These are phyloP conservation scores for Pseudogymnoascus pannorum DNA, from an alignment of 2,329 filamentous ascomycete species.

Conservation along the genomic window DNA sequence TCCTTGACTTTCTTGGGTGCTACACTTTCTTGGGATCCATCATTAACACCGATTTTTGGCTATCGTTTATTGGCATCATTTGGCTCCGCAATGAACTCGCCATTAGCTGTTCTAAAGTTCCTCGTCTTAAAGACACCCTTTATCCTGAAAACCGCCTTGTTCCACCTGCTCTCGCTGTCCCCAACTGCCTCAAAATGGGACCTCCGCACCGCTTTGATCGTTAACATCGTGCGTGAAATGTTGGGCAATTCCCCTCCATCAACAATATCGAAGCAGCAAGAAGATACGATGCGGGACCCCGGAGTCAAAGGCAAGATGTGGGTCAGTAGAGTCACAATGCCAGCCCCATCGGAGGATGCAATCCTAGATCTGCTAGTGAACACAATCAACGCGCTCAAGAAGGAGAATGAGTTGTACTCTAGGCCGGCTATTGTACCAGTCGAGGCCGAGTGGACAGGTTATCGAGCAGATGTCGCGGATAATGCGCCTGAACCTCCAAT, in stretches of 20 bases:
- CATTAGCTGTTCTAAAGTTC: conserved; percentile 20
- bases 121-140: conserved; percentile 50
- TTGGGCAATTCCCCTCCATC: conserved; percentile 31
- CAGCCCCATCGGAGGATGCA: conserved; percentile 48
- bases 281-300: conserved; percentile 51
- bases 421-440: conserved; percentile 49
- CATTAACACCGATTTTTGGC: too few relatives aligned
- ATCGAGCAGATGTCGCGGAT: conserved; percentile 46
- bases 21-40: too few relatives aligned
- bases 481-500: conserved; percentile 47
- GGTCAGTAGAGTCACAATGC: conserved; percentile 66
- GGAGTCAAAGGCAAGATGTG: conserved; percentile 74
- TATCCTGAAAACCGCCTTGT: conserved; percentile 52
- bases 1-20: too few relatives aligned
- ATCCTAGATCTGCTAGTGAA: conserved; percentile 49
- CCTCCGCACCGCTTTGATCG: conserved; percentile 63
- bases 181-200: conserved; percentile 70
- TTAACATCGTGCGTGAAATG: conserved; percentile 63
- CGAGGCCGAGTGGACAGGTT: conserved; percentile 71
- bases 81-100: conserved; percentile 8
- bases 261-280: conserved; percentile 55
- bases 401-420: conserved; percentile 28
- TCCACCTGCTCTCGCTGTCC: conserved; percentile 61
- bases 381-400: conserved; percentile 47
- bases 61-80: too few relatives aligned